These are phyloP conservation scores for Vicia sativa DNA, from an alignment of 306 rosid genomes.

Conservation along the genomic window DNA sequence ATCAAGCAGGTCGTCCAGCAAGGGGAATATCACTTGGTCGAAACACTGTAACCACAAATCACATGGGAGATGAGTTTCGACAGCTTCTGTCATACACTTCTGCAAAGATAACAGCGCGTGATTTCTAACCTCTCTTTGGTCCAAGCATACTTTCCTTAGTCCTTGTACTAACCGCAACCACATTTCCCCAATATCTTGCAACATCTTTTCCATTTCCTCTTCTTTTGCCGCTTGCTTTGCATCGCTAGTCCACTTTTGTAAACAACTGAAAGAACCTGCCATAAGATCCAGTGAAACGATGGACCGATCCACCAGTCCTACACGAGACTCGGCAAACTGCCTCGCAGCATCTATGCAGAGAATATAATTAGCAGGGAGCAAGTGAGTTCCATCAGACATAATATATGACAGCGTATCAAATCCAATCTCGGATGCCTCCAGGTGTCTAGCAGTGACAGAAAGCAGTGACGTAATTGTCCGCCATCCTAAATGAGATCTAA, in stretches of 20 bases:
- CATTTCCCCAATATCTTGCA: slow-evolving; percentile 92
- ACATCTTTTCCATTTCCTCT: slow-evolving; percentile 69
- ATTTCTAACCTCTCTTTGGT: slow-evolving; percentile 94
- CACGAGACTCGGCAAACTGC: slow-evolving; percentile 97
- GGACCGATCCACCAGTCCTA: slow-evolving; percentile 88
- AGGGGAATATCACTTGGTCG: slow-evolving; percentile 79
- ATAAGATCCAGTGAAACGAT: slow-evolving; percentile 79
- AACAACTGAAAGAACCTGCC: slow-evolving; percentile 82
- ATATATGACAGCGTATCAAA: slow-evolving; percentile 83
- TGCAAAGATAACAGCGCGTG: slow-evolving; percentile 79
- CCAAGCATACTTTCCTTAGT: slow-evolving; percentile 87
- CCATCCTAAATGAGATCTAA: slow-evolving; percentile 92
- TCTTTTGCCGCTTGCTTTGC: slow-evolving; percentile 68
- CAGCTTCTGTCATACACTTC: slow-evolving; percentile 78
- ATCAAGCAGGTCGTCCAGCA: slow-evolving; percentile 92
- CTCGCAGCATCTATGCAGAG: slow-evolving; percentile 81
- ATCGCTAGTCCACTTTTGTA: slow-evolving; percentile 69
- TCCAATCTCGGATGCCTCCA: slow-evolving; percentile 92
- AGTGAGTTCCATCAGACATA: slow-evolving; percentile 82
- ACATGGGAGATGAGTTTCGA: slow-evolving; percentile 61
- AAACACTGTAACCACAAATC: slow-evolving; percentile 80
- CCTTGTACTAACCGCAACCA: slow-evolving; percentile 93
- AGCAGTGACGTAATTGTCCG: slow-evolving; percentile 88
- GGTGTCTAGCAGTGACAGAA: slow-evolving; percentile 81
- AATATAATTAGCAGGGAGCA: slow-evolving; percentile 80